Conservation (phyloP, 2,329 filamentous ascomycete genomes). For the Emmonsiellopsis sp. region DNA sequence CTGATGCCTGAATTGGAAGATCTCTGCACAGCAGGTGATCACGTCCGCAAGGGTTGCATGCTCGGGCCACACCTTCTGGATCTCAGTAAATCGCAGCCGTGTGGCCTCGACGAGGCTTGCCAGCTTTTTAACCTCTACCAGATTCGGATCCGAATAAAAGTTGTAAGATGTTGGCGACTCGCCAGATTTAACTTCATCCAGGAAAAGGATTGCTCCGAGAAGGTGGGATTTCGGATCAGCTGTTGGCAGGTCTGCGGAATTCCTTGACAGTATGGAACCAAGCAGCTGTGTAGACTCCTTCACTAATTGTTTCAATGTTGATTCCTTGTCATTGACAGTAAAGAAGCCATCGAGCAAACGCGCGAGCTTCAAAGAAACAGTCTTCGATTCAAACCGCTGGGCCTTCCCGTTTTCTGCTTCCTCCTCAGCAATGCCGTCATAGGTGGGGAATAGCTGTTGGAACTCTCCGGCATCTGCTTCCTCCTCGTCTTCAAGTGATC, state of each 20-base stretch:
- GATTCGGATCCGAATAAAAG: constrained; percentile 78
- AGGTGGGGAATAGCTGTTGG: constrained; percentile 71
- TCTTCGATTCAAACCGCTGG: constrained; percentile 36
- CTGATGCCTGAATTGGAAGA: constrained; percentile 64
- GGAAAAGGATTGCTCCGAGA: constrained; percentile 53
- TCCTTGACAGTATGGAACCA: constrained; percentile 23
- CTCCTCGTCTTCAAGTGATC: constrained; percentile 66
- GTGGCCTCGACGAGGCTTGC: constrained; percentile 60
- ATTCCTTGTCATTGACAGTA: constrained; percentile 18
- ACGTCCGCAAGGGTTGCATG: constrained; percentile 77
- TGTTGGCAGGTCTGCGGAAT: constrained; percentile 15
- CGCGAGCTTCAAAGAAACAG: constrained; percentile 52
- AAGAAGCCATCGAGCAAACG: constrained; percentile 46
- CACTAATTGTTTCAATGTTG: constrained; percentile 24
- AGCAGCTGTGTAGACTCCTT: constrained; percentile 25
- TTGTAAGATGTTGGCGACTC: constrained; percentile 54
- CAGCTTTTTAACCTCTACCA: constrained; percentile 64
- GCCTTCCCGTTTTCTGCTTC: constrained; percentile 26
- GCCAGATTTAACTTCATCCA: constrained; percentile 43
- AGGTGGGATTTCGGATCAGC: constrained; percentile 46
- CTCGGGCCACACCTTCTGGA: constrained; percentile 56
- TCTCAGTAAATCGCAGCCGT: constrained; percentile 60
- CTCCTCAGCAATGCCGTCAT: constrained; percentile 46
- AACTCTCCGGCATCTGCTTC: constrained; percentile 66
- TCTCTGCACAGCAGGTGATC: constrained; percentile 60